Conservation (phyloP, 1,139 yeast species). For the Sugiyamaella pinicola region DNA sequence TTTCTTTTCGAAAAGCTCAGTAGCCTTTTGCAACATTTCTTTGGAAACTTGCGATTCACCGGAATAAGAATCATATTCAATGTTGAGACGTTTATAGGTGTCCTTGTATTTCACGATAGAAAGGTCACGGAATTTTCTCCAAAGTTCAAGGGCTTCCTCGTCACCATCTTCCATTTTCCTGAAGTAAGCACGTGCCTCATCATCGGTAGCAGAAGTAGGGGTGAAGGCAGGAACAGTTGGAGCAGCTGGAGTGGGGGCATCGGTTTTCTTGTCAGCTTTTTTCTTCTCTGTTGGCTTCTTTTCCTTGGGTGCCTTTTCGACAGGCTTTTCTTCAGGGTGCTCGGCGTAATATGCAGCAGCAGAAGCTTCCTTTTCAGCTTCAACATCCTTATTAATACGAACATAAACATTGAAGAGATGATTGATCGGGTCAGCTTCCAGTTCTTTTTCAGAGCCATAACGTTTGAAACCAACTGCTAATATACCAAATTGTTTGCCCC, state of each 20-base stretch:
- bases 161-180: slow-evolving; percentile 94
- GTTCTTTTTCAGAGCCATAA: slow-evolving; percentile 77
- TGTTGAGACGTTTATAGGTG: slow-evolving; percentile 91
- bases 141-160: slow-evolving; percentile 69
- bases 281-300: background rate
- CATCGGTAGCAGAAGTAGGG: slow-evolving; percentile 58
- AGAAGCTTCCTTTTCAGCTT: slow-evolving; percentile 67
- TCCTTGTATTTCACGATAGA: slow-evolving; percentile 83
- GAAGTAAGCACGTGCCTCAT: slow-evolving; percentile 85
- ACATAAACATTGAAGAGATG: slow-evolving; percentile 96
- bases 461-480: slow-evolving; percentile 88
- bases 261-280: slow-evolving; percentile 17
- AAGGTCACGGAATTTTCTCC: slow-evolving; percentile 88
- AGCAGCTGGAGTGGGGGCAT: slow-evolving; percentile 24
- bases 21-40: slow-evolving; percentile 69
- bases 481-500: slow-evolving; percentile 99
- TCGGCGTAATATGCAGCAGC: slow-evolving; percentile 34
- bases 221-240: slow-evolving; percentile 27
- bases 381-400: slow-evolving; percentile 76
- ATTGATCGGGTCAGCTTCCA: slow-evolving; percentile 81
- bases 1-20: slow-evolving; percentile 63
- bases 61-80: slow-evolving; percentile 80
- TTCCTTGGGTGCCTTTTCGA: slow-evolving; percentile 41
- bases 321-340: slow-evolving; percentile 14
- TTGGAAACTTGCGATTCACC: slow-evolving; percentile 95